Evolutionary conservation across 495 filamentous ascomycete genomes (phyloP).

Genomic region (Aspergillus diversus): DNA sequence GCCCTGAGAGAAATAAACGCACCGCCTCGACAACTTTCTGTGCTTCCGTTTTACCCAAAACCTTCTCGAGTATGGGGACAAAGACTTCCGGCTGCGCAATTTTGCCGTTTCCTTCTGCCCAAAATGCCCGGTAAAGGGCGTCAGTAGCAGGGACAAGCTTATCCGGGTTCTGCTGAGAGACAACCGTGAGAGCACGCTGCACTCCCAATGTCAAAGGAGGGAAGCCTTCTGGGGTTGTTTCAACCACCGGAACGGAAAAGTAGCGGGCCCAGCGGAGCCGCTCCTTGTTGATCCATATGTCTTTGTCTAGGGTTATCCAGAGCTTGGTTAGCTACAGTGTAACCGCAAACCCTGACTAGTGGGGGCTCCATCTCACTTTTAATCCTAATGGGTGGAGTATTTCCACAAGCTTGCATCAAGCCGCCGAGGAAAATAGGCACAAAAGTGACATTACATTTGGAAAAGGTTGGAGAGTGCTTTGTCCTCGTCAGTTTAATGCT

Average conservation of each 20-base stretch:
- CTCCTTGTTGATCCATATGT: conserved; percentile 62
- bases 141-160: conserved; percentile 50
- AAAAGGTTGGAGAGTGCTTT: conserved; percentile 66
- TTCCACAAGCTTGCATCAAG: conserved; percentile 67
- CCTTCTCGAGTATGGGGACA: conserved; percentile 42
- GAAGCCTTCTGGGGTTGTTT: conserved; percentile 57
- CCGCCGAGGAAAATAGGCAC: conserved; percentile 73
- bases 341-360: not conserved
- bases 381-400: conserved; percentile 65
- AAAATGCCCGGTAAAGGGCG: conserved; percentile 59
- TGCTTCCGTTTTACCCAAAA: conserved; percentile 55
- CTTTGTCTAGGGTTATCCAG: conserved; percentile 60
- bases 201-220: conserved; percentile 58
- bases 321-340: conserved; percentile 8
- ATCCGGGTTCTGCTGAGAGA: conserved; percentile 42
- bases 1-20: conserved; percentile 8
- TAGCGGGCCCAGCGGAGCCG: conserved; percentile 62
- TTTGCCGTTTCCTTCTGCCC: conserved; percentile 52
- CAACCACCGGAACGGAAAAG: conserved; percentile 63
- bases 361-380: conserved; percentile 55
- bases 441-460: conserved; percentile 61
- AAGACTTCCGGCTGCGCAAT: conserved; percentile 57
- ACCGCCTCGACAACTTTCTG: conserved; percentile 44
- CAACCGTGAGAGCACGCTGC: conserved; percentile 51
- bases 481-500: not conserved